Percentiles rank a stretch among this genome's conserved stretches.
These are phyloP conservation scores for Chaetomium olivaceum DNA, from an alignment of 2,329 filamentous ascomycete genomes.

Conservation along the genomic window DNA sequence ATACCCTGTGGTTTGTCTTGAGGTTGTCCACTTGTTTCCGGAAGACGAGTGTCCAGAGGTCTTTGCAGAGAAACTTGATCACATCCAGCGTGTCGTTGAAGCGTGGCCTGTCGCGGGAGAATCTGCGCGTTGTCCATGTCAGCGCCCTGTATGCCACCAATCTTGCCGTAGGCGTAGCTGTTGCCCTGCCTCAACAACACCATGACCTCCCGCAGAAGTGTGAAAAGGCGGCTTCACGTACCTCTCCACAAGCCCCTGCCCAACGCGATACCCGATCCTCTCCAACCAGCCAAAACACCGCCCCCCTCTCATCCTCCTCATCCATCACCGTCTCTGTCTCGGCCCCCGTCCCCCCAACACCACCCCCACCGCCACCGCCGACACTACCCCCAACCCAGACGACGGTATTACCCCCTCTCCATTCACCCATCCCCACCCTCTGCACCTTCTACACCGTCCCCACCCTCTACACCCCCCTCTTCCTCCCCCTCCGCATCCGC, in stretches of 20 bases:
- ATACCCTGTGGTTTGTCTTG: conserved; percentile 91
- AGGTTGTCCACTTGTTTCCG: conserved; percentile 97
- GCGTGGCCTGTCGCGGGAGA: conserved; percentile 79
- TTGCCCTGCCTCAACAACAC: background rate
- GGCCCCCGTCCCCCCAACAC: conserved; percentile 12
- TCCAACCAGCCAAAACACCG: conserved; percentile 84
- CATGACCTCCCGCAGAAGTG: background rate
- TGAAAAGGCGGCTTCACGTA: too few relatives aligned
- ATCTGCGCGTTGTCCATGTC: conserved; percentile 49
- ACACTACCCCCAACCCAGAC: background rate
- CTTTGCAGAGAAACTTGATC: conserved; percentile 99
- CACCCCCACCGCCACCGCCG: background rate
- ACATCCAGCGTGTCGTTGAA: conserved; percentile 91
- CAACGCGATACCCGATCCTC: conserved; percentile 83
- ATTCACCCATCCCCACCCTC: background rate
- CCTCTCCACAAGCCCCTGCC: conserved; percentile 89
- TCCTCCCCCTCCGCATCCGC: background rate
- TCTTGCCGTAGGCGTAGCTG: background rate
- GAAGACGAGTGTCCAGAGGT: conserved; percentile 92
- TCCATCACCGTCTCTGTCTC: conserved; percentile 47
- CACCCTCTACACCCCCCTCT: background rate
- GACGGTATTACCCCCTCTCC: background rate
- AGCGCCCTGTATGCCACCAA: background rate
- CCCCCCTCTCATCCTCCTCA: conserved; percentile 81
- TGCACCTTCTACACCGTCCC: background rate